A percentile compares a stretch with the other conserved stretches of the same genome.
These are phyloP conservation scores for Endocalyx cinctus DNA, from an alignment of 2,329 filamentous ascomycete genomes.

Conservation along the genomic window DNA sequence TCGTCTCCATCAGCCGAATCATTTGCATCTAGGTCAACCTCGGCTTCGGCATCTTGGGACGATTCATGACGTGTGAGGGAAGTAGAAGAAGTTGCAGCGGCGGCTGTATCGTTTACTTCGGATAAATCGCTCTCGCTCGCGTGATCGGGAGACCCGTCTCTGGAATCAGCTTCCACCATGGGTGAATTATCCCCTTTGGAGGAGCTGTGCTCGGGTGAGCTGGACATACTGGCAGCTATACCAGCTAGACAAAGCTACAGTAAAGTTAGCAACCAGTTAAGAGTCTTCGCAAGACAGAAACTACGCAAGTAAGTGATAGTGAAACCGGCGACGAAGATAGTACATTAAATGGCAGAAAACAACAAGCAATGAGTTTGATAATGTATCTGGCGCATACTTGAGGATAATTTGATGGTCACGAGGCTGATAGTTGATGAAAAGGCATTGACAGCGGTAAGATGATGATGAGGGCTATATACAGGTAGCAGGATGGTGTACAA, in stretches of 20 bases:
- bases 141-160: slow-evolving; percentile 32
- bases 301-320: slow-evolving; percentile 22
- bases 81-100: slow-evolving; percentile 39
- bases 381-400: slow-evolving; percentile 28
- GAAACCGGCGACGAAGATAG: slow-evolving; percentile 29
- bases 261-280: slow-evolving; percentile 40
- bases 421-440: slow-evolving; percentile 42
- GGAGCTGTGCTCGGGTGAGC: slow-evolving; percentile 56
- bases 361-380: slow-evolving; percentile 31
- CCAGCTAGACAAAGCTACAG: slow-evolving; percentile 52
- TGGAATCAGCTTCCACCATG: slow-evolving; percentile 40
- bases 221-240: slow-evolving; percentile 51
- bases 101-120: slow-evolving; percentile 59
- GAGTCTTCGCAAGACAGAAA: slow-evolving; percentile 10
- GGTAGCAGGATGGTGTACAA: slow-evolving; percentile 17
- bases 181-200: slow-evolving; percentile 64
- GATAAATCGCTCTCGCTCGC: slow-evolving; percentile 72
- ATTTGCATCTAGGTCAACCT: slow-evolving; percentile 29
- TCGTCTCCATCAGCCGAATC: slow-evolving; percentile 43
- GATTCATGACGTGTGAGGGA: slow-evolving; percentile 32
- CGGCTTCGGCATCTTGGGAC: slow-evolving; percentile 30
- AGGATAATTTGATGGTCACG: slow-evolving; percentile 39
- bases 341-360: slow-evolving; percentile 27
- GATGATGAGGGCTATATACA: slow-evolving; percentile 12
- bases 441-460: slow-evolving; percentile 33